Evolutionary conservation across 208 protist genomes (phyloP), one percentile per base, ranked within the genome.

Genomic region (Crithidia thermophila): DNA sequence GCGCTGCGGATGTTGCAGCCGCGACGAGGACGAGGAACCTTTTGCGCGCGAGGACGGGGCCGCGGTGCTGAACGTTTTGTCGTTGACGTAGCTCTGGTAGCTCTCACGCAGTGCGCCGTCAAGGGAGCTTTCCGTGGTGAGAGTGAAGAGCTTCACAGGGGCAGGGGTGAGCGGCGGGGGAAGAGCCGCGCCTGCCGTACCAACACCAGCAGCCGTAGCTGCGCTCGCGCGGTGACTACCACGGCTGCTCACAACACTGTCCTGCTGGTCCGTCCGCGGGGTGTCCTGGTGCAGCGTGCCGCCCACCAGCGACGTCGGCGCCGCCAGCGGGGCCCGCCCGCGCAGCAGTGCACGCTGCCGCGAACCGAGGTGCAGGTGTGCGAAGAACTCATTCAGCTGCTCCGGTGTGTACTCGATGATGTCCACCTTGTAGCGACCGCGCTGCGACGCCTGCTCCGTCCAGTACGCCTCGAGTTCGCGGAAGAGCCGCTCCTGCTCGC

Each of bases 91-190:
- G 66, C 75, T 82, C 42, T 75, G 50, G 53, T 89, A 84, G 59
- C 77, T 89, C 42, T 86, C 83, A 27, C 67, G 55, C 45, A 95
- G 59, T 11, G 90, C 90, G 8, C 64, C 76, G 11, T 82, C 55
- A 21, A 93, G 58, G 16, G 80, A 76, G 18, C 40, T 55, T 47
- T 83, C 67, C 11, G 85, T 85, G 1, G 90, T 95, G 33, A 95
- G 84, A 18, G 90, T 93, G 75, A 93, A 95, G 20, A 95, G 77
- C 65, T 95, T 95, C 28, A 95, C 87, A 14, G 87, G 87, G 7
- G 83, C 85, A 4, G 66, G 65, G 45, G 57, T 21, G 8, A 60
- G 39, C 20, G 45, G 43, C 30, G 33, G 16, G 13, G 33, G 7
- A 11, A 16, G 3, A 3, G 20, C n/a, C n/a, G n/a, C n/a, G n/a